Conservation (phyloP, 495 filamentous ascomycete species). For the Rhypophila decipiens region DNA sequence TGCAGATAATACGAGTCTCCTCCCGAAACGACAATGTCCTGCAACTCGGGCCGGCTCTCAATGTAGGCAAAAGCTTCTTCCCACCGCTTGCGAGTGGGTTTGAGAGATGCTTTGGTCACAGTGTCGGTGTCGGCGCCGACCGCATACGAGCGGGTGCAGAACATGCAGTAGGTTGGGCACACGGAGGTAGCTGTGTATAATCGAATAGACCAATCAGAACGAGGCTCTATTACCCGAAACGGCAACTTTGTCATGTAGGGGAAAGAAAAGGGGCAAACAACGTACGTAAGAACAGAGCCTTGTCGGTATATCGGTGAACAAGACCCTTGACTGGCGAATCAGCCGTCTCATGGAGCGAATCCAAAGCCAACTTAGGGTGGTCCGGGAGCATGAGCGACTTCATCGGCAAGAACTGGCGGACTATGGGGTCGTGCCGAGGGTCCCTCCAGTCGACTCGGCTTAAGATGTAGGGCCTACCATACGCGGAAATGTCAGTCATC, state of each 20-base stretch:
- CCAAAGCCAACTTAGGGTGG: conserved; percentile 36
- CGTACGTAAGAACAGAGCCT: conserved; percentile 53
- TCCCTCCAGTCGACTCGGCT: conserved; percentile 48
- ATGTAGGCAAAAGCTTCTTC: conserved; percentile 46
- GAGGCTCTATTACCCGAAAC: no score
- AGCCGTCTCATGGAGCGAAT: conserved; percentile 43
- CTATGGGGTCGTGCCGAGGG: conserved; percentile 49
- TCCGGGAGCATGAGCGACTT: conserved; percentile 42
- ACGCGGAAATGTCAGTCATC: conserved; percentile 14
- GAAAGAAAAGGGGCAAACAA: not conserved
- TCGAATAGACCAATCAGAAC: no score
- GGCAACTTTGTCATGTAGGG: no score
- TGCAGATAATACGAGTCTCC: conserved; percentile 50
- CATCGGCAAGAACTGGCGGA: conserved; percentile 49
- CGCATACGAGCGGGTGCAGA: conserved; percentile 53
- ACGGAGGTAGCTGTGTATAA: conserved; percentile 37
- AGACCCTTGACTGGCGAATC: conserved; percentile 44
- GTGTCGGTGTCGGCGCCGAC: conserved; percentile 46
- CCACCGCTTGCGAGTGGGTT: conserved; percentile 36
- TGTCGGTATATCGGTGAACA: conserved; percentile 54
- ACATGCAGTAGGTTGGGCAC: conserved; percentile 54
- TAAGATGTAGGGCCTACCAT: conserved; percentile 46
- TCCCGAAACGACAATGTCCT: conserved; percentile 53
- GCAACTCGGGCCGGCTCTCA: conserved; percentile 34
- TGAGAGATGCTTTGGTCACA: conserved; percentile 42